These are phyloP conservation scores for Parastagonospora nodorum DNA, from an alignment of 2,329 filamentous ascomycete genomes.

Conservation along the genomic window DNA sequence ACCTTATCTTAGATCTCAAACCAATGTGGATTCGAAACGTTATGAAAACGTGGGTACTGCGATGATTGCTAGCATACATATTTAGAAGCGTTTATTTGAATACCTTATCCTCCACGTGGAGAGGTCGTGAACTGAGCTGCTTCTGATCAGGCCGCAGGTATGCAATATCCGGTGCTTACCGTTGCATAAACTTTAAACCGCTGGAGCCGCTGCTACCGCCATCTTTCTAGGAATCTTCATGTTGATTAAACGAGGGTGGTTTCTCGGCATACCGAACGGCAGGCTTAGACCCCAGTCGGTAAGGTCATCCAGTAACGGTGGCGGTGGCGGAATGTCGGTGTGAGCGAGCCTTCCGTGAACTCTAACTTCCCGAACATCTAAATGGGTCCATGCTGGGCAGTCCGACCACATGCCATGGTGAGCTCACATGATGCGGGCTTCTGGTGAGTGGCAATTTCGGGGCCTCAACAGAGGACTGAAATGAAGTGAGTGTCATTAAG, in stretches of 20 bases:
- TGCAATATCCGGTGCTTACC: neutral
- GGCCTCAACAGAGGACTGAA: too few relatives aligned
- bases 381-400: neutral
- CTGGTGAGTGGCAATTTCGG: too few relatives aligned
- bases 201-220: conserved; percentile 24
- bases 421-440: too few relatives aligned
- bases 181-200: conserved; percentile 1
- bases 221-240: neutral
- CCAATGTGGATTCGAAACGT: too few relatives aligned
- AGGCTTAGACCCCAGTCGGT: conserved; percentile 1
- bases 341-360: conserved; percentile 13
- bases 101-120: neutral
- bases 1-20: too few relatives aligned
- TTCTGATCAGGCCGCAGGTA: too few relatives aligned
- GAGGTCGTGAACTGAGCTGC: too few relatives aligned
- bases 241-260: neutral
- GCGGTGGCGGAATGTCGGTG: conserved; percentile 28
- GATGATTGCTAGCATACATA: too few relatives aligned
- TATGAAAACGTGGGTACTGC: too few relatives aligned
- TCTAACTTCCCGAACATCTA: neutral
- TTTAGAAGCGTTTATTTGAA: too few relatives aligned
- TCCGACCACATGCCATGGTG: neutral
- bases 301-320: conserved; percentile 9
- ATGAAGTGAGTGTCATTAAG: too few relatives aligned
- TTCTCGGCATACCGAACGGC: conserved; percentile 29